Evolutionary conservation across 306 rosid species (phyloP).

Genomic region (Cicer chorassanicum): DNA sequence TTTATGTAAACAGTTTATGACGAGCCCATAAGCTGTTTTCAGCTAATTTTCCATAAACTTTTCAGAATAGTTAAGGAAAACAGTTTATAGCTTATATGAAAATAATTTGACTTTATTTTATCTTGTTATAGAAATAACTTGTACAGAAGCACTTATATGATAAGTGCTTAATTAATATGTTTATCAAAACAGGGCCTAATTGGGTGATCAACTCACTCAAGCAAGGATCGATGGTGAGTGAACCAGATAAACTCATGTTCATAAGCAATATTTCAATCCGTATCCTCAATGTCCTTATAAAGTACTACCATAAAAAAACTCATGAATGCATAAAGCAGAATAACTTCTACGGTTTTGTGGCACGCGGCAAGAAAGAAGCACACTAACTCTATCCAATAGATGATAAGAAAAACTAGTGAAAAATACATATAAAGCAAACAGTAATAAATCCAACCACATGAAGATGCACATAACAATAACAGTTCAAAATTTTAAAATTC

Average conservation of each 20-base stretch:
- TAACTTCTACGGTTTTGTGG: neutral
- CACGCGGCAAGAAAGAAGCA: neutral
- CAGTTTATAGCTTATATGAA: too few relatives aligned
- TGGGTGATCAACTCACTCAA: too few relatives aligned
- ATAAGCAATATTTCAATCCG: neutral
- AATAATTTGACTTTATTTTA: too few relatives aligned
- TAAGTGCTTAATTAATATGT: too few relatives aligned
- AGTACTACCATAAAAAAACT: neutral
- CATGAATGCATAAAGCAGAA: neutral
- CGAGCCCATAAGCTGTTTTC: too few relatives aligned
- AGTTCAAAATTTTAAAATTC: neutral
- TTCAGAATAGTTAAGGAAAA: too few relatives aligned
- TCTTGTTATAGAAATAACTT: too few relatives aligned
- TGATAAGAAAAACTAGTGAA: constrained; percentile 8
- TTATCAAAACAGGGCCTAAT: too few relatives aligned
- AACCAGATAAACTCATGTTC: constrained; percentile 1
- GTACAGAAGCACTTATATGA: too few relatives aligned
- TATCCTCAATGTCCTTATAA: neutral
- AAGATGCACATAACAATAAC: neutral
- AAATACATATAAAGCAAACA: neutral
- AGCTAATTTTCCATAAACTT: too few relatives aligned
- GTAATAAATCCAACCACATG: constrained; percentile 27
- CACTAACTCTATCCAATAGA: constrained; percentile 9
- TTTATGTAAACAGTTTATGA: too few relatives aligned
- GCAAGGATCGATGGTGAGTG: neutral